Evolutionary conservation across 345 rosid species (phyloP), one percentile per base, ranked within the genome.

Genomic region (Pistacia vera): DNA sequence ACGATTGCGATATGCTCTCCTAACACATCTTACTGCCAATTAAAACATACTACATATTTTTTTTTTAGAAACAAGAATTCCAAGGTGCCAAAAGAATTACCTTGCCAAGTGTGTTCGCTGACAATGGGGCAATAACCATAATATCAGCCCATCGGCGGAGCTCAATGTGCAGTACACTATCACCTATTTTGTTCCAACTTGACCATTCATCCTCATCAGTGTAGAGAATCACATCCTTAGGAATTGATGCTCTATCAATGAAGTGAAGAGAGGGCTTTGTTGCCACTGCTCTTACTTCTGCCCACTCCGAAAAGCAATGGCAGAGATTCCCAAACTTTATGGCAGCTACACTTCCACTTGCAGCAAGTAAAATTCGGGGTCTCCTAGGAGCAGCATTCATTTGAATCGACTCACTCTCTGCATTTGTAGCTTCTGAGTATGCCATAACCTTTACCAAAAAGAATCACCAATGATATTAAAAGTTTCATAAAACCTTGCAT

Each of bases 101-200:
- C 95, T 96, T 96, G 78, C 90, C 98, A 71, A 96, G 88, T 8
- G 98, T 93, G 89, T 96, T 93, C 3, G 98, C 97, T 25, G 98
- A 96, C 61, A 96, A 81, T 5, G 98, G 98, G 68, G 98, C 98
- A 73, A 93, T 86, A 77, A 92, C 93, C 86, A 93, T 81, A 76
- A 96, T 85, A 87, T 96, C 98, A 79, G 99, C 98, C 99, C 97
- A 96, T 51, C 90, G 85, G 66, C 94, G 82, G 63, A 96, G 95
- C 77, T 96, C 97, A 71, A 96, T 92, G 83, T 93, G 99, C 77
- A 93, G 97, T 41, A 96, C 97, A 9, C 73, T 86, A 76, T 96
- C 99, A 70, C 99, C 98, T 57, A 96, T 79, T 75, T 87, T 92
- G 1, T 72, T 89, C 99, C 99, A 96, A 76, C 86, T 84, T 22